phyloP scores from a whole-genome alignment of 75 land plant species.

The Cupressus sempervirens region DNA sequence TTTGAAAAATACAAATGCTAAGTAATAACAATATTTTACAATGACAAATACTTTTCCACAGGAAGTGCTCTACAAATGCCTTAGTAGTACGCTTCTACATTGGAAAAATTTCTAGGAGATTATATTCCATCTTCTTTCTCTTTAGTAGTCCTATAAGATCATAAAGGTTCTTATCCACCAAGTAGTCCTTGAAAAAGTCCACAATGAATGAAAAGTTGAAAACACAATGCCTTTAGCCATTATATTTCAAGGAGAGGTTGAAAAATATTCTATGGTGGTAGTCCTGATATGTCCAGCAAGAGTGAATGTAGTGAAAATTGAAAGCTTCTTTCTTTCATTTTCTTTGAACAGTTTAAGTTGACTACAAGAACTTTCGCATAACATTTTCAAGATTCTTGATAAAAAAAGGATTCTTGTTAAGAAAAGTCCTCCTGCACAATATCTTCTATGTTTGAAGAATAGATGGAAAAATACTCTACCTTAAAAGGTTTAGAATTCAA shows the following conservation, averaged over 20 bases:
- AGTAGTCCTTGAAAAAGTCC: conserved; percentile 82
- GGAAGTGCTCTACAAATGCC: conserved; percentile 86
- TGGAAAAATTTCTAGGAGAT: conserved; percentile 83
- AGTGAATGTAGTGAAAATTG: conserved; percentile 88
- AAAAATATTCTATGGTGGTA: conserved; percentile 85
- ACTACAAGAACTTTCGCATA: conserved; percentile 83
- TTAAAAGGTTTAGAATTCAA: conserved; percentile 79
- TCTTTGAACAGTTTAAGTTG: conserved; percentile 90
- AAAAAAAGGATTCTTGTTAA: too few relatives aligned
- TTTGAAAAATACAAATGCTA: neutral
- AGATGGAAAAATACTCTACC: conserved; percentile 77
- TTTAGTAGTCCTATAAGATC: conserved; percentile 82
- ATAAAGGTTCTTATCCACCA: conserved; percentile 85
- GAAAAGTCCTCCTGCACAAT: conserved; percentile 60
- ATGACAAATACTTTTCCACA: conserved; percentile 23
- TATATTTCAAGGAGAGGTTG: conserved; percentile 83
- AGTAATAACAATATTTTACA: neutral
- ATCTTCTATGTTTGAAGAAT: conserved; percentile 89
- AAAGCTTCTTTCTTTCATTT: conserved; percentile 84
- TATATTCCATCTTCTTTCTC: conserved; percentile 90
- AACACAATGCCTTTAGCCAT: conserved; percentile 89
- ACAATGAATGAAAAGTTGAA: conserved; percentile 76
- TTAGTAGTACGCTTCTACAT: conserved; percentile 72
- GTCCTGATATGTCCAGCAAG: conserved; percentile 91
- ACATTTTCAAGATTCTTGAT: conserved; percentile 99